Conservation (phyloP, 75 land plant genomes). For the Selaginella tamariscina region DNA sequence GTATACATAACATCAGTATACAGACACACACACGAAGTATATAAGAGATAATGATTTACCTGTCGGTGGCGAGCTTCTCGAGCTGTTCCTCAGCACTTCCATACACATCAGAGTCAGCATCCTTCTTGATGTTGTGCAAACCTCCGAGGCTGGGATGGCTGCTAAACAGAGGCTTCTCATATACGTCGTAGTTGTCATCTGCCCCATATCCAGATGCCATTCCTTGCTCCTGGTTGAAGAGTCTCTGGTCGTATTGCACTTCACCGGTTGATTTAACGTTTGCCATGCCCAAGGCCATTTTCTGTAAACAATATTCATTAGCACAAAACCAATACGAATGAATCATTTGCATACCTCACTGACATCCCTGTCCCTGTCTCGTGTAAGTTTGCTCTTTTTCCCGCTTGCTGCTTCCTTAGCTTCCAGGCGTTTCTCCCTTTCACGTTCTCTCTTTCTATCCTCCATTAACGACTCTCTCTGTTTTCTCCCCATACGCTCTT, state of each 20-base stretch:
- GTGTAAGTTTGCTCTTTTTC: conserved; percentile 83
- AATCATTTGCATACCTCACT: too few relatives aligned
- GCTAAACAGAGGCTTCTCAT: conserved; percentile 75
- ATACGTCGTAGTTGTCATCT: conserved; percentile 83
- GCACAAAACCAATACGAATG: too few relatives aligned
- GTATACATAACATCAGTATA: too few relatives aligned
- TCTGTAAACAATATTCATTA: too few relatives aligned
- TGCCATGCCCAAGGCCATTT: conserved; percentile 97
- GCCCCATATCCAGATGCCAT: conserved; percentile 91
- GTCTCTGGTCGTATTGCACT: conserved; percentile 82
- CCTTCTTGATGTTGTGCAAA: conserved; percentile 78
- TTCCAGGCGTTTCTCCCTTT: conserved; percentile 77
- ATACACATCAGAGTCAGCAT: conserved; percentile 69
- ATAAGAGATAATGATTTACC: too few relatives aligned
- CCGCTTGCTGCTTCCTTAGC: conserved; percentile 72
- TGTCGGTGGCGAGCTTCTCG: conserved; percentile 77
- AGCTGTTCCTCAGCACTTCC: conserved; percentile 89
- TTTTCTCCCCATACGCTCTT: conserved; percentile 62
- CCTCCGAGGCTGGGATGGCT: conserved; percentile 60
- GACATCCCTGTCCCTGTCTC: conserved; percentile 89
- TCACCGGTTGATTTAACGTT: conserved; percentile 34
- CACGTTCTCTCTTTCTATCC: conserved; percentile 75
- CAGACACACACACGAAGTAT: too few relatives aligned
- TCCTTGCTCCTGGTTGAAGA: conserved; percentile 94
- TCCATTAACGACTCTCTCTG: conserved; percentile 64